phyloP scores from a whole-genome alignment of 129 eudicot species.

The Centrapalus pauciflorus region DNA sequence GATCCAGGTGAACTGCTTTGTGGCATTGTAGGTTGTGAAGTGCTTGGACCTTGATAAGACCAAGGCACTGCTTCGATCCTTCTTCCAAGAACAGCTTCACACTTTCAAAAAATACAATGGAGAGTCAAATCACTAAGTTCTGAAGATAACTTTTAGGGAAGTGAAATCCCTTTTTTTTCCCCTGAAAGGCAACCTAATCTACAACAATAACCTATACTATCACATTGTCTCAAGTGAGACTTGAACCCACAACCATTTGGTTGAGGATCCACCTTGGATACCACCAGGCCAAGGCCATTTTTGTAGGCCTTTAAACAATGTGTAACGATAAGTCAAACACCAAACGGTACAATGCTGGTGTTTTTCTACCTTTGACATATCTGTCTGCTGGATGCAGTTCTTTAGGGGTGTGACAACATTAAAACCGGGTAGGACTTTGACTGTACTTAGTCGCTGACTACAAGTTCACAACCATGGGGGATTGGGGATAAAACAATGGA shows the following conservation, averaged over 20 bases:
- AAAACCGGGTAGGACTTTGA: no score
- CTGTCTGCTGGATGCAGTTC: not conserved
- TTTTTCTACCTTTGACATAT: not conserved
- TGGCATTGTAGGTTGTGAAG: conserved; percentile 25
- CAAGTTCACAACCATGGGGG: no score
- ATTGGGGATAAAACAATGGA: no score
- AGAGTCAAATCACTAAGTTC: conserved; percentile 5
- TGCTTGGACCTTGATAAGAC: conserved; percentile 35
- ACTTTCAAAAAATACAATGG: conserved; percentile 17
- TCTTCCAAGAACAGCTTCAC: conserved; percentile 37
- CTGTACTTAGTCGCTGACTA: no score
- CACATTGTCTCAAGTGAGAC: no score
- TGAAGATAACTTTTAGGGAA: not conserved
- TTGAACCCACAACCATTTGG: no score
- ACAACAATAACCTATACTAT: no score
- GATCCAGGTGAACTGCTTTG: conserved; percentile 31
- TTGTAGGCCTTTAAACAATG: no score
- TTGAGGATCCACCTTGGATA: no score
- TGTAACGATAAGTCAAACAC: not conserved
- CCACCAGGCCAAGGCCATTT: no score
- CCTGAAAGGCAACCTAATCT: not conserved
- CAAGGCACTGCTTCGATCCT: conserved; percentile 23
- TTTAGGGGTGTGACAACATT: not conserved
- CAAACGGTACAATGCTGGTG: no score
- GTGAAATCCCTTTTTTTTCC: not conserved